Percentiles rank a stretch among this genome's conserved stretches.
Evolutionary conservation across 1,284 basidiomycete species (phyloP).

Genomic region (Marasmius tenuissimus): DNA sequence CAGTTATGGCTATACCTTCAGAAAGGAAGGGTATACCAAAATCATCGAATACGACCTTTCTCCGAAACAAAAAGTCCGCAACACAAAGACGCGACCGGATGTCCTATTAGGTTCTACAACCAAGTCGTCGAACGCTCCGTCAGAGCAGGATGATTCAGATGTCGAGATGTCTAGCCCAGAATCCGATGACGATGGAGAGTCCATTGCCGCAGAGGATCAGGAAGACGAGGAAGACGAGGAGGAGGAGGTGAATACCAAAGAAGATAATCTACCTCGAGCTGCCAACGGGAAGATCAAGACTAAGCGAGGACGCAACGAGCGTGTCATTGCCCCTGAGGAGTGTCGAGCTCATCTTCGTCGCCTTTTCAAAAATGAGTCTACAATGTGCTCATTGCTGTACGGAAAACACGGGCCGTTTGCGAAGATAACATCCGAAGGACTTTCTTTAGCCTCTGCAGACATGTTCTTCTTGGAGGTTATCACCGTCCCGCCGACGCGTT

Average conservation of each 20-base stretch:
- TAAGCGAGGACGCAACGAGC: slow-evolving; percentile 78
- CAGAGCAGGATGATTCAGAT: slow-evolving; percentile 35
- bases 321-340: slow-evolving; percentile 89
- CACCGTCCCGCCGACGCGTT: slow-evolving; percentile 92
- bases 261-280: slow-evolving; percentile 51
- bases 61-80: slow-evolving; percentile 74
- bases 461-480: slow-evolving; percentile 98
- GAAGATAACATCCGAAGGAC: slow-evolving; percentile 48
- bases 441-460: slow-evolving; percentile 79
- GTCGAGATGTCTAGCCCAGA: slow-evolving; percentile 42
- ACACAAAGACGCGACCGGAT: slow-evolving; percentile 64
- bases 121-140: slow-evolving; percentile 1
- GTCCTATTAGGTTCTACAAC: slow-evolving; percentile 60
- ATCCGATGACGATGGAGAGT: slow-evolving; percentile 22
- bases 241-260: slow-evolving; percentile 26
- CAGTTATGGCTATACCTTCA: slow-evolving; percentile 84
- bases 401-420: slow-evolving; percentile 91
- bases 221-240: slow-evolving; percentile 46
- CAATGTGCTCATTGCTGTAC: slow-evolving; percentile 86
- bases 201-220: slow-evolving; percentile 42
- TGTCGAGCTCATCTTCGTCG: slow-evolving; percentile 91
- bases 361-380: slow-evolving; percentile 83
- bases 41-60: slow-evolving; percentile 92
- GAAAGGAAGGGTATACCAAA: slow-evolving; percentile 94
- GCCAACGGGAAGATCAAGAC: slow-evolving; percentile 80